Percentiles rank a stretch among this genome's conserved stretches.
phyloP scores from a whole-genome alignment of 2,329 filamentous ascomycete genomes.

The Hymenoscyphus repandus region DNA sequence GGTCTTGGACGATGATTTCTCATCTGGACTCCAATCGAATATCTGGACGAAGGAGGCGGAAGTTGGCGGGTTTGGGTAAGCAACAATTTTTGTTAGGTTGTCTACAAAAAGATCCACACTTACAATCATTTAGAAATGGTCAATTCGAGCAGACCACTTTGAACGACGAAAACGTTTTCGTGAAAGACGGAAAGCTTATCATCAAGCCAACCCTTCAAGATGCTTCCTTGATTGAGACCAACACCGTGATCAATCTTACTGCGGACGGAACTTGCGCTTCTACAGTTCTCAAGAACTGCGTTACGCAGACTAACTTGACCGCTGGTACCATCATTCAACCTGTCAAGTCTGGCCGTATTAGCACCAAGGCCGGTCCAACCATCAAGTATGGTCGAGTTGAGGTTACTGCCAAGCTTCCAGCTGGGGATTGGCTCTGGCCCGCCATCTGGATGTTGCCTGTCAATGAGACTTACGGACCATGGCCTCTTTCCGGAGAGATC shows the following conservation, averaged over 20 bases:
- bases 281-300: constrained; percentile 52
- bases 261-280: constrained; percentile 64
- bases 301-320: constrained; percentile 68
- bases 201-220: constrained; percentile 79
- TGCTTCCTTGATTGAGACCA: constrained; percentile 54
- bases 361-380: constrained; percentile 62
- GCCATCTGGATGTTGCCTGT: constrained; percentile 88
- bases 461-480: constrained; percentile 65
- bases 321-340: constrained; percentile 75
- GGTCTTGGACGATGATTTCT: constrained; percentile 46
- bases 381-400: constrained; percentile 81
- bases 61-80: constrained; percentile 35
- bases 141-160: constrained; percentile 75
- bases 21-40: constrained; percentile 43
- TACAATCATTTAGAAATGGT: constrained; percentile 54
- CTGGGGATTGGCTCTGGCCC: constrained; percentile 84
- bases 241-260: constrained; percentile 64
- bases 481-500: constrained; percentile 78
- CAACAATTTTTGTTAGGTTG: constrained; percentile 49
- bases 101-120: constrained; percentile 1
- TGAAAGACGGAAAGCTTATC: constrained; percentile 62
- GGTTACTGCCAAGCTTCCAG: constrained; percentile 69
- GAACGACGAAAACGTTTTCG: constrained; percentile 67
- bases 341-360: constrained; percentile 71
- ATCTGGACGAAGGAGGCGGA: constrained; percentile 48